phyloP scores from a whole-genome alignment of 352 stramenopile genomes.

The Phytophthora hibernalis region DNA sequence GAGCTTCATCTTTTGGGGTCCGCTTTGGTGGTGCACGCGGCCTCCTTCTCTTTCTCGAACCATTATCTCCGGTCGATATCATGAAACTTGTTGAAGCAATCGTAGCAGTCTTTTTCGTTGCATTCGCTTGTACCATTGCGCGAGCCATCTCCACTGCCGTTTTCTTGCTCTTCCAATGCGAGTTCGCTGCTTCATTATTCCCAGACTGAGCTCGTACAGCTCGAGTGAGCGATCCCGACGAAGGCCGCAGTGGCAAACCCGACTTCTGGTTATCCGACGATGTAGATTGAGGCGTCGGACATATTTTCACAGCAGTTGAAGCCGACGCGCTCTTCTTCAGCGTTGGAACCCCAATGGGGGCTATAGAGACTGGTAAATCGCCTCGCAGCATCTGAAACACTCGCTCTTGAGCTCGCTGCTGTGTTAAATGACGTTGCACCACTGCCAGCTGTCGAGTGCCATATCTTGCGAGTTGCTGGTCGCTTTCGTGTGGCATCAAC shows the following conservation, averaged over 20 bases:
- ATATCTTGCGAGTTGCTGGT: slow-evolving; percentile 68
- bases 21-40: slow-evolving; percentile 35
- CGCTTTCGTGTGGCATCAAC: slow-evolving; percentile 41
- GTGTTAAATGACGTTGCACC: slow-evolving; percentile 60
- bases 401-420: slow-evolving; percentile 58
- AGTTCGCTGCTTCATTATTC: neutral
- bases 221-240: neutral
- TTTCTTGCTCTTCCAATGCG: slow-evolving; percentile 43
- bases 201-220: neutral
- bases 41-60: slow-evolving; percentile 38
- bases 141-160: slow-evolving; percentile 44
- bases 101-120: slow-evolving; percentile 4
- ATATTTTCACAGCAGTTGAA: slow-evolving; percentile 12
- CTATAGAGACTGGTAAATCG: slow-evolving; percentile 22
- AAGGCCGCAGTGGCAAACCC: neutral
- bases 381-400: slow-evolving; percentile 55
- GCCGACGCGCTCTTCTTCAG: slow-evolving; percentile 30
- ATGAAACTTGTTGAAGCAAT: slow-evolving; percentile 43
- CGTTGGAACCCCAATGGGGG: slow-evolving; percentile 8
- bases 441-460: slow-evolving; percentile 57
- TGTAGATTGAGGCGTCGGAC: neutral
- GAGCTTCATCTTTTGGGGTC: slow-evolving; percentile 40
- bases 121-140: slow-evolving; percentile 41
- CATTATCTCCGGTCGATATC: slow-evolving; percentile 48
- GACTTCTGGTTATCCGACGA: slow-evolving; percentile 4